A percentile compares a stretch with the other conserved stretches of the same genome.
These are phyloP conservation scores for Glarea lozoyensis DNA, from an alignment of 495 filamentous ascomycete genomes.

Conservation along the genomic window DNA sequence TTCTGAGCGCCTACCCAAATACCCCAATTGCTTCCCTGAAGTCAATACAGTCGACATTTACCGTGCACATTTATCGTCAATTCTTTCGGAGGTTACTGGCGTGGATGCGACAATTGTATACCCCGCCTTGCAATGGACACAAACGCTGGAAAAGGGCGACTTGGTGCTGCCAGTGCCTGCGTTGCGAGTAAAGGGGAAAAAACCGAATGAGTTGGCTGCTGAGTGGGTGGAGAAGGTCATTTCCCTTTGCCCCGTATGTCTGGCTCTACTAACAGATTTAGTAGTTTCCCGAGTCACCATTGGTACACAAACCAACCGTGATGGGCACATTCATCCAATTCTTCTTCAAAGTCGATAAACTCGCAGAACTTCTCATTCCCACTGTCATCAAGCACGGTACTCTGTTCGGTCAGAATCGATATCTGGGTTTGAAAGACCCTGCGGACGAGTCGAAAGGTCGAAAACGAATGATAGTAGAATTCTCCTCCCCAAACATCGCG, in stretches of 20 bases:
- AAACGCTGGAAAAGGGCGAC: slow-evolving; percentile 82
- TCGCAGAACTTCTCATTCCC: slow-evolving; percentile 52
- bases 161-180: slow-evolving; percentile 71
- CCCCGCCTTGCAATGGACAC: slow-evolving; percentile 70
- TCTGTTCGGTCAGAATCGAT: slow-evolving; percentile 58
- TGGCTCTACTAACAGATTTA: not conserved
- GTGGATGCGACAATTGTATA: slow-evolving; percentile 72
- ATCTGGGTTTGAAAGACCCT: slow-evolving; percentile 57
- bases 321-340: slow-evolving; percentile 68
- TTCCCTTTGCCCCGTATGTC: not conserved
- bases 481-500: slow-evolving; percentile 54
- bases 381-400: slow-evolving; percentile 52
- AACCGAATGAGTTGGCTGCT: slow-evolving; percentile 59
- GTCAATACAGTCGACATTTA: slow-evolving; percentile 85
- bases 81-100: slow-evolving; percentile 61
- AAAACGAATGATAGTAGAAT: slow-evolving; percentile 51
- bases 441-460: slow-evolving; percentile 59
- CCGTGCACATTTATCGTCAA: slow-evolving; percentile 69
- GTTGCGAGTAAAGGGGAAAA: slow-evolving; percentile 72
- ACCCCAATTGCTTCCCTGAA: slow-evolving; percentile 51
- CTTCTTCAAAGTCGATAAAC: slow-evolving; percentile 58
- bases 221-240: slow-evolving; percentile 62
- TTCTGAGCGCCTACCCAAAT: slow-evolving; percentile 25
- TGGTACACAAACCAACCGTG: slow-evolving; percentile 57
- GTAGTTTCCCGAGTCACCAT: slow-evolving; percentile 66